Base-by-base conservation (phyloP, 768 basidiomycete species). In the Strobilomyces confusus region DNA sequence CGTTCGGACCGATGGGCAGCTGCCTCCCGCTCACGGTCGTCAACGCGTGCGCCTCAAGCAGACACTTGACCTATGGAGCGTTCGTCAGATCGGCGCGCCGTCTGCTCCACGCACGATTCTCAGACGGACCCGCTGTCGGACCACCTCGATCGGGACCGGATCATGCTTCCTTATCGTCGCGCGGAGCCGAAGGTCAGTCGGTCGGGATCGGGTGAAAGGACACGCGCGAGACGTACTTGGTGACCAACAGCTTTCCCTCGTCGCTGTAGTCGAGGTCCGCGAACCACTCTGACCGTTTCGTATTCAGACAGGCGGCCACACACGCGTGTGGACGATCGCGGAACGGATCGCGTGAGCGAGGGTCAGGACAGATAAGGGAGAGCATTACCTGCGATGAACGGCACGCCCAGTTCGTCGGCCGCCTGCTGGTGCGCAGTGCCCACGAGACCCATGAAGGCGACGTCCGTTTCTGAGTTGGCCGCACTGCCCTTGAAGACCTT, bases 371-470 rank as follows among this genome's bases (percentile, higher is more conserved):
- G 34, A 36, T 36, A 14, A 17, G 8, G 13, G 20, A 38, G 1
- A 20, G 38, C 9, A 19, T 38, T 38, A 38, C 38, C 38, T 19
- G 38, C 38, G 19, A 38, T 38, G 38, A 38, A 38, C 11, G 19
- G 38, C 8, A 86, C 78, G 0, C 77, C 79, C 9, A 75, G 66
- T 55, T 81, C 80, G 50, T 74, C 72, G 26, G 81, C 79, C 1
- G 81, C 82, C 12, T 65, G 61, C 51, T 87, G 80, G 63, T 87
- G 86, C 3, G 76, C 75, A 1, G 84, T 83, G 1, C 83, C 83
- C 0, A 84, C 80, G 5, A 89, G 70, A 1, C 86, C 86, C 59
- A 85, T 72, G 58, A 87, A 79, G 0, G 83, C 76, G 0, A 86
- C 73, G 1, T 69, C 59, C 2, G 5, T 29, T 25, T 68, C 54